These are phyloP conservation scores for Heracleum sosnowskyi DNA, from an alignment of 129 eudicot genomes.

Conservation along the genomic window DNA sequence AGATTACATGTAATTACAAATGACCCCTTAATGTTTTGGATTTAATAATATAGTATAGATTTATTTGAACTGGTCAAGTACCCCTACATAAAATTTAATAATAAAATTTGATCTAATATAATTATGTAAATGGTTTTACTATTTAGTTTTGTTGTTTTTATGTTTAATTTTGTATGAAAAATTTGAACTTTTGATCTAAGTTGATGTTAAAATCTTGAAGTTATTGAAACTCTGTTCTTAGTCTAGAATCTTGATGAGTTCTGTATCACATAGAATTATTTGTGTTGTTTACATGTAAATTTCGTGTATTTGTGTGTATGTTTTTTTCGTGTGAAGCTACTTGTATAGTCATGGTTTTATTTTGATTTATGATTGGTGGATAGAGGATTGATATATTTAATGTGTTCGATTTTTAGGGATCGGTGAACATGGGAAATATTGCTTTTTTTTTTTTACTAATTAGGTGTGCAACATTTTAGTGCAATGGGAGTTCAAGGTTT, in stretches of 20 bases:
- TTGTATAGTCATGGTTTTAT: not conserved
- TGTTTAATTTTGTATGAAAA: not conserved
- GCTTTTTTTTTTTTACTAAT: not conserved
- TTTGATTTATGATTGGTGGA: not conserved
- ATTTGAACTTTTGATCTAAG: not conserved
- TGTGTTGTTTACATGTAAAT: too few species aligned
- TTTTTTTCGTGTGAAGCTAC: not conserved
- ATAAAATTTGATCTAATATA: too few species aligned
- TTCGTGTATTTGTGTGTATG: not conserved
- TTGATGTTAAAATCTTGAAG: not conserved
- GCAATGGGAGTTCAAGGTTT: not conserved
- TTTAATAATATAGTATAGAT: too few species aligned
- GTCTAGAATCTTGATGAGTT: not conserved
- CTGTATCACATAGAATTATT: not conserved
- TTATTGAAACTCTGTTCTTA: not conserved
- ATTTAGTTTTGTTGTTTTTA: not conserved
- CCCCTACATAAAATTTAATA: too few species aligned
- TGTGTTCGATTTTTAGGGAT: not conserved
- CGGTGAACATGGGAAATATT: not conserved
- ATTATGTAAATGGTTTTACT: too few species aligned
- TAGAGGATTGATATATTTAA: not conserved
- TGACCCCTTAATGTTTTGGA: too few species aligned
- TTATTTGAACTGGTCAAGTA: too few species aligned
- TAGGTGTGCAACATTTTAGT: not conserved
- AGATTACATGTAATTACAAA: too few species aligned